Base-by-base conservation (phyloP, 139 green algal genomes). In the Penium margaritaceum region DNA sequence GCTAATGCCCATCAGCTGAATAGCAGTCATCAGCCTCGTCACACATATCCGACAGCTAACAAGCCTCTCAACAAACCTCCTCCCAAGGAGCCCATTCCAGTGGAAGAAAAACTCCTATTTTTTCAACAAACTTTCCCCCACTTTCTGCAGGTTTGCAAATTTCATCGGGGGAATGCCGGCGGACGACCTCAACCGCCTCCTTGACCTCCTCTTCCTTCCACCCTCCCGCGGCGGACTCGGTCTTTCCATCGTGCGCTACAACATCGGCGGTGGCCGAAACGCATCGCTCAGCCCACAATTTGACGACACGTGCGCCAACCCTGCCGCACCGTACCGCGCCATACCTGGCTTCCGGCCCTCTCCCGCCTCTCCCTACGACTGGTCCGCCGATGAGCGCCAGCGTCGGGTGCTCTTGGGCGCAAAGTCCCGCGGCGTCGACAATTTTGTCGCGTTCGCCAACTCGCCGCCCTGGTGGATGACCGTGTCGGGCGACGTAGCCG, bases 371-470 rank as follows among this genome's bases (percentile, higher is more conserved):
- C 2, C 24, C 14, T 82, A 62, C 55, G 76, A 82, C 46, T 82
- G 69, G 61, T 38, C 27, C 9, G 24, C 47, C 43, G 79, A 79
- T 30, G 60, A 33, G 21, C 43, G 39, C 14, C 79, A 84, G 73
- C 46, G 61, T 9, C 60, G 51, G 21, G 41, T 78, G 44, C 38
- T 81, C 44, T 62, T 79, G 30, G 74, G 54, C 29, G 79, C 79
- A 6, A 44, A 41, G 9, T 44, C 55, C 5, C 33, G 79, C 21
- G 79, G 74, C 2, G 74, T 65, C 14, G 21, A 71, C 36, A 12
- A 64, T 19, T 76, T 81, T 38, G 79, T 82, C 36, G 79, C 79
- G n/a, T 84, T 84, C 58, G 67, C 67, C 6, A 81, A 84, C 58
- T 76, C 67, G 9, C 73, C 79, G n/a, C 79, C 79, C 0, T 78